Percentiles rank a stretch among this genome's conserved stretches.
phyloP scores from a whole-genome alignment of 371 early-diverging fungal genomes.

The Circinella umbellata region DNA sequence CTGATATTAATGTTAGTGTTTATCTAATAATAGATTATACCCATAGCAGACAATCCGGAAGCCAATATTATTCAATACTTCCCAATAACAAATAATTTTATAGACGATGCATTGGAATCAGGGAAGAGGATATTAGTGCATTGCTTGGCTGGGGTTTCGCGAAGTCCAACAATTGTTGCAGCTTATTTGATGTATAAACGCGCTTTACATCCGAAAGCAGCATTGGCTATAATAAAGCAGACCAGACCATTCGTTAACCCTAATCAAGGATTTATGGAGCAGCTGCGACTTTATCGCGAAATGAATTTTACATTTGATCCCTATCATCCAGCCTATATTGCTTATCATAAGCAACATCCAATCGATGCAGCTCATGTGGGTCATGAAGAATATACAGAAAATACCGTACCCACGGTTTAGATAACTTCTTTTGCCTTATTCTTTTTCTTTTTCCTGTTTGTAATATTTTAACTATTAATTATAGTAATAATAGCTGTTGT shows the following conservation, averaged over 20 bases:
- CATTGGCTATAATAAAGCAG: slow-evolving; percentile 56
- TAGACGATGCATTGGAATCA: slow-evolving; percentile 44
- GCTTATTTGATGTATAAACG: slow-evolving; percentile 77
- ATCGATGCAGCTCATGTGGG: slow-evolving; percentile 42
- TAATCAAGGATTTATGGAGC: slow-evolving; percentile 75
- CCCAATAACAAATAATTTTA: slow-evolving; percentile 66
- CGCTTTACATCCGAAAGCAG: slow-evolving; percentile 50
- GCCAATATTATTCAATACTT: slow-evolving; percentile 76
- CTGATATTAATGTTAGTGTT: background rate
- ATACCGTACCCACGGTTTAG: slow-evolving; percentile 2
- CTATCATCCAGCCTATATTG: slow-evolving; percentile 61
- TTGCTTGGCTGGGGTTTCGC: slow-evolving; percentile 53
- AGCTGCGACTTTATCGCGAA: slow-evolving; percentile 68
- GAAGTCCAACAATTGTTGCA: slow-evolving; percentile 45
- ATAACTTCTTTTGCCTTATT: background rate
- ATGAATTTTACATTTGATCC: slow-evolving; percentile 63
- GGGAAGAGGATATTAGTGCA: slow-evolving; percentile 67
- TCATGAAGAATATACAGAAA: slow-evolving; percentile 28
- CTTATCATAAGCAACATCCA: slow-evolving; percentile 57
- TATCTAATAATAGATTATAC: slow-evolving; percentile 36
- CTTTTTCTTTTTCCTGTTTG: background rate
- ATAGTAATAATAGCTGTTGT: too few relatives aligned
- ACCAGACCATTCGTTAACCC: slow-evolving; percentile 67
- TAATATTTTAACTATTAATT: too few relatives aligned
- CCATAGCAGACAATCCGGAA: slow-evolving; percentile 69